These are phyloP conservation scores for Teratosphaeria gauchensis DNA, from an alignment of 2,329 filamentous ascomycete genomes.

Conservation along the genomic window DNA sequence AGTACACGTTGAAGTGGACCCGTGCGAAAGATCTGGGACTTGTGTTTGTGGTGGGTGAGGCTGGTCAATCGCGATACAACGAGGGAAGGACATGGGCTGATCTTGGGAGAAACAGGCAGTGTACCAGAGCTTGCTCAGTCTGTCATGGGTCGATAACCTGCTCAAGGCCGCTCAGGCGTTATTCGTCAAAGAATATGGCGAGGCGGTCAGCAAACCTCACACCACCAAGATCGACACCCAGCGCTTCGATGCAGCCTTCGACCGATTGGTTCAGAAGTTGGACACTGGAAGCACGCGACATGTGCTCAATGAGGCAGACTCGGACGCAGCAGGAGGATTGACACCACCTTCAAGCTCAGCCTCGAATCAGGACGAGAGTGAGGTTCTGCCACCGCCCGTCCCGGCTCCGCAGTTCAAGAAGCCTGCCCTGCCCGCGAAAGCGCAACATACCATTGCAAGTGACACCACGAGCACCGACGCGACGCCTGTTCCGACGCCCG, in stretches of 20 bases:
- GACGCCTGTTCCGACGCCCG: conserved; percentile 61
- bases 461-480: conserved; percentile 52
- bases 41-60: conserved; percentile 73
- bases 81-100: neutral
- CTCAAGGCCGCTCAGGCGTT: conserved; percentile 90
- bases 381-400: conserved; percentile 43
- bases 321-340: conserved; percentile 33
- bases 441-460: conserved; percentile 7
- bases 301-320: conserved; percentile 18
- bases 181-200: conserved; percentile 81
- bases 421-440: conserved; percentile 22
- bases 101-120: conserved; percentile 56
- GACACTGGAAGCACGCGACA: conserved; percentile 39
- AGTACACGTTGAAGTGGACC: conserved; percentile 92
- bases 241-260: conserved; percentile 85
- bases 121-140: conserved; percentile 87
- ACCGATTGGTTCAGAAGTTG: conserved; percentile 80
- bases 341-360: conserved; percentile 42
- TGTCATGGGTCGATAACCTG: conserved; percentile 94
- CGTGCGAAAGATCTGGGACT: conserved; percentile 84
- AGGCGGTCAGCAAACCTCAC: conserved; percentile 63
- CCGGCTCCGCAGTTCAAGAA: conserved; percentile 39
- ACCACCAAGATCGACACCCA: conserved; percentile 68
- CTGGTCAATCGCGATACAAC: neutral
- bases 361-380: conserved; percentile 40